Conservation (phyloP, 192 early-diverging fungal genomes). For the Mortierella antarctica region DNA sequence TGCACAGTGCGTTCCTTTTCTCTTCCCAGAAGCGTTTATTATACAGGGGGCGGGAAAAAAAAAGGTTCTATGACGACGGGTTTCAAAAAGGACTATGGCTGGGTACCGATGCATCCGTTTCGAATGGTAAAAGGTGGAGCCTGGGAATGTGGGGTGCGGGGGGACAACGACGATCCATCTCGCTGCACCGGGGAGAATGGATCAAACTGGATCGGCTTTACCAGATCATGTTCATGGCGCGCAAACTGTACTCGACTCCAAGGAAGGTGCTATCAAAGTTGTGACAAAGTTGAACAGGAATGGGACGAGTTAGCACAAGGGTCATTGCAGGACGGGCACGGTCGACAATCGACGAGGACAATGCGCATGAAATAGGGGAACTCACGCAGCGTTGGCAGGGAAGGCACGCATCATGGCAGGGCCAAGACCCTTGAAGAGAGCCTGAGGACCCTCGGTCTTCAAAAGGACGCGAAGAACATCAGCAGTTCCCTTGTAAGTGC, state of each 20-base stretch:
- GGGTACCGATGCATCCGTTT: too few species aligned
- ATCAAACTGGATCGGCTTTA: conserved; percentile 3
- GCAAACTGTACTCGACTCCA: conserved; percentile 51
- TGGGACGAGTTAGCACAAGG: neutral
- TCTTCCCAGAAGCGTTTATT: too few species aligned
- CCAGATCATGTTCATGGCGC: conserved; percentile 46
- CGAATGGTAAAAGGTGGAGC: too few species aligned
- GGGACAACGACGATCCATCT: neutral
- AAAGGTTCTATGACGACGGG: too few species aligned
- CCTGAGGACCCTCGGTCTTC: conserved; percentile 74
- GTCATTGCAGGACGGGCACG: neutral
- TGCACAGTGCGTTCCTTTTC: too few species aligned
- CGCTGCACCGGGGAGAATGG: neutral
- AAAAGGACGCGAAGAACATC: conserved; percentile 72
- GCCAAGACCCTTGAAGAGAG: conserved; percentile 88
- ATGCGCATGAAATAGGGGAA: conserved; percentile 57
- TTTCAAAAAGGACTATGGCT: too few species aligned
- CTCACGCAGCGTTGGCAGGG: conserved; percentile 85
- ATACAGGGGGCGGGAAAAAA: too few species aligned
- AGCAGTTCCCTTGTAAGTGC: conserved; percentile 82
- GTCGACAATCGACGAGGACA: neutral
- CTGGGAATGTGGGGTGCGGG: neutral
- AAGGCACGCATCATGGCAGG: conserved; percentile 91
- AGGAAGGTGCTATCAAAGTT: conserved; percentile 35
- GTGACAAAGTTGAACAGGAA: neutral